Evolutionary conservation across 495 filamentous ascomycete species (phyloP).

Genomic region (Parmelia sp.): DNA sequence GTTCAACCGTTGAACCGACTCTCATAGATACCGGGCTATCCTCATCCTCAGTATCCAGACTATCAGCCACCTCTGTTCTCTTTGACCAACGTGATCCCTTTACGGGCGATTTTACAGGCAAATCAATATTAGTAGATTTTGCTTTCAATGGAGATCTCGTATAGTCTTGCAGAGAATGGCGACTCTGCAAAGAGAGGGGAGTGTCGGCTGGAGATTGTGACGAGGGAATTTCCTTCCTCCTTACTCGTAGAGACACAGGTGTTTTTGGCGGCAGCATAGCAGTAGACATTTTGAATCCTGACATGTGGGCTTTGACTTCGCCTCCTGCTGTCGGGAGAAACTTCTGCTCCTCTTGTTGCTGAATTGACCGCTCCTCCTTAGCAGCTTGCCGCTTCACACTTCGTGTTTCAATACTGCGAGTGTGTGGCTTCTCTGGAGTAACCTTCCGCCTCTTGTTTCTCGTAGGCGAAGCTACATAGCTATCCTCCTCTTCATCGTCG

Average conservation of each 20-base stretch:
- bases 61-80: conserved; percentile 23
- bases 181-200: conserved; percentile 28
- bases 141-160: conserved; percentile 30
- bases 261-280: conserved; percentile 21
- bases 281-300: not conserved
- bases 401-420: conserved; percentile 14
- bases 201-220: conserved; percentile 37
- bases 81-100: conserved; percentile 1
- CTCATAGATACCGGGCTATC: conserved; percentile 6
- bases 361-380: not conserved
- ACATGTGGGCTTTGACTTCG: not conserved
- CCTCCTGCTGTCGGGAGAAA: not conserved
- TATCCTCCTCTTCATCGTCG: conserved; percentile 16
- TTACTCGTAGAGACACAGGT: conserved; percentile 21
- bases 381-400: conserved; percentile 16
- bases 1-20: not conserved
- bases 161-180: conserved; percentile 3
- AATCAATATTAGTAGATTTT: conserved; percentile 24
- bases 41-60: conserved; percentile 20
- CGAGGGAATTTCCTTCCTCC: conserved; percentile 32
- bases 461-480: not conserved
- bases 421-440: not conserved
- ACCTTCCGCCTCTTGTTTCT: conserved; percentile 19
- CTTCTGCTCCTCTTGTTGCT: not conserved
- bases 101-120: not conserved